phyloP scores from a whole-genome alignment of 2,329 filamentous ascomycete species.

The Fusarium tuaranense region DNA sequence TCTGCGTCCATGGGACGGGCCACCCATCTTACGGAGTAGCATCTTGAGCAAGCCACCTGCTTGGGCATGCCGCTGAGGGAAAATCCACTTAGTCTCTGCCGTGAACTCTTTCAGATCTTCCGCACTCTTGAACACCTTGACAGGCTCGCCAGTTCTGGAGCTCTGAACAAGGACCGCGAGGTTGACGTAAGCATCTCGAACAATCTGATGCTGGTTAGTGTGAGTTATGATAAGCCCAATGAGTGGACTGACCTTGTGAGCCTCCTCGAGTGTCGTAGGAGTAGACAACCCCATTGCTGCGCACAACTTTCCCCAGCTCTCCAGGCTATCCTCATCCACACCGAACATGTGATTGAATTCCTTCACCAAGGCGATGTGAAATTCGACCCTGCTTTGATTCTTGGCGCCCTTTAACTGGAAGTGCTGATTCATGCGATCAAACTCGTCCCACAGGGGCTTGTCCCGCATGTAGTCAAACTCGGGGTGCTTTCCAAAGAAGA shows the following conservation, averaged over 20 bases:
- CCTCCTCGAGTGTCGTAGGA: conserved; percentile 17
- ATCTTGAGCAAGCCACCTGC: conserved; percentile 14
- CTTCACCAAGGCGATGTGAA: conserved; percentile 8
- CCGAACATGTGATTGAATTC: conserved; percentile 28
- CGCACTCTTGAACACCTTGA: conserved; percentile 12
- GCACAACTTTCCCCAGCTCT: conserved; percentile 23
- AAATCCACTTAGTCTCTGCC: background rate
- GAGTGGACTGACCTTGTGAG: conserved; percentile 5
- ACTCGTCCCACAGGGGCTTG: conserved; percentile 19
- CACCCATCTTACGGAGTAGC: conserved; percentile 25
- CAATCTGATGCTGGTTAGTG: background rate
- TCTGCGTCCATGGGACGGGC: background rate
- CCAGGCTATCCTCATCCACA: conserved; percentile 1
- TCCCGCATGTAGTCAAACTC: conserved; percentile 7
- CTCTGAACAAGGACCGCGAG: conserved; percentile 22
- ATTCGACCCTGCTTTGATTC: background rate
- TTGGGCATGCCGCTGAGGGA: conserved; percentile 13
- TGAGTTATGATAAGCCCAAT: fast-evolving
- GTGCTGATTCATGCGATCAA: conserved; percentile 11
- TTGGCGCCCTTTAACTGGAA: background rate
- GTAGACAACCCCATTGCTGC: conserved; percentile 5
- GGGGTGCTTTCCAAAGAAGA: conserved; percentile 21
- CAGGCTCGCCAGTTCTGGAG: background rate
- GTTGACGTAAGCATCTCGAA: conserved; percentile 21
- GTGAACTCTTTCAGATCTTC: conserved; percentile 15